These are phyloP conservation scores for Trichophyton benhamiae DNA, from an alignment of 2,329 filamentous ascomycete species.

Conservation along the genomic window DNA sequence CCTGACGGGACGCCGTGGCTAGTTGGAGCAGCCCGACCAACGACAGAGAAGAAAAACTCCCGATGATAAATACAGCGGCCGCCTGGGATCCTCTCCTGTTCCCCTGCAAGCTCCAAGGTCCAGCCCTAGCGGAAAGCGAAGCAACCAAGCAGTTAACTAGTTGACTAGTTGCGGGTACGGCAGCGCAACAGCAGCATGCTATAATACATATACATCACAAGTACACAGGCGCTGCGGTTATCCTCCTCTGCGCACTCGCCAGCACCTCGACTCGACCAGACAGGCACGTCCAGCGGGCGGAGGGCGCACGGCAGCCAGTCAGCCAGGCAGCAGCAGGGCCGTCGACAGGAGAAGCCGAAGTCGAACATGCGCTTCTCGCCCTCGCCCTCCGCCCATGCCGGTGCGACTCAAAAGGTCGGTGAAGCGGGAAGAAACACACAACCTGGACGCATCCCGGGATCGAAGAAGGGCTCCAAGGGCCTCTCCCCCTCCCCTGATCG, in stretches of 20 bases:
- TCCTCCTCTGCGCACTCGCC: neutral
- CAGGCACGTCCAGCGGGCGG: too few relatives aligned
- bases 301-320: neutral
- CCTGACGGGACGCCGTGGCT: neutral
- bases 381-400: neutral
- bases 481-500: neutral
- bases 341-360: neutral
- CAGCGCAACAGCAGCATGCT: neutral
- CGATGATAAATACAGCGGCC: neutral
- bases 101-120: neutral
- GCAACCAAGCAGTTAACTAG: too few relatives aligned
- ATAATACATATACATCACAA: neutral
- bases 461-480: neutral
- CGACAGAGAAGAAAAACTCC: slow-evolving; percentile 7
- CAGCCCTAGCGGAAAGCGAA: neutral
- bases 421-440: neutral
- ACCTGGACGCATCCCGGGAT: neutral
- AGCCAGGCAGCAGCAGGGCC: neutral
- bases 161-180: neutral
- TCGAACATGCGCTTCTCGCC: too few relatives aligned
- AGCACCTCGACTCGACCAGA: neutral
- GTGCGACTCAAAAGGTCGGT: neutral
- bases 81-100: neutral
- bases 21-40: slow-evolving; percentile 12
- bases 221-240: neutral